A percentile compares a stretch with the other conserved stretches of the same genome.
Conservation (phyloP, 2,329 filamentous ascomycete species). For the Arthrobotrys sphaeroides region DNA sequence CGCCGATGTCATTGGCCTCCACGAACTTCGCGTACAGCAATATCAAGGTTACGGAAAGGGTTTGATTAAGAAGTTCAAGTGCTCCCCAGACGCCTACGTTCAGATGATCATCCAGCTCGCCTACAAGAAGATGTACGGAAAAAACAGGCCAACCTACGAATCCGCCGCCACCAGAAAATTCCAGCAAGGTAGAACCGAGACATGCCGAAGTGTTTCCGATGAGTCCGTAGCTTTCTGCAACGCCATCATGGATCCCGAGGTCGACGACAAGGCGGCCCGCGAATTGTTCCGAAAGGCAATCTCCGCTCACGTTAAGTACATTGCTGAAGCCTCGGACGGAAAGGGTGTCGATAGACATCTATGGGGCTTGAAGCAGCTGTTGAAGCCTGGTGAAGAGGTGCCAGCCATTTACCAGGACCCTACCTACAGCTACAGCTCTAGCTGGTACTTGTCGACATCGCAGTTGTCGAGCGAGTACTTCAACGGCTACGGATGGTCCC, state of each 20-base stretch:
- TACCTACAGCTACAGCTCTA: slow-evolving; percentile 81
- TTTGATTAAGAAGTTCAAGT: slow-evolving; percentile 99
- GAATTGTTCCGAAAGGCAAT: slow-evolving; percentile 84
- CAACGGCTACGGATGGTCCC: slow-evolving; percentile 98
- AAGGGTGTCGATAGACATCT: slow-evolving; percentile 95
- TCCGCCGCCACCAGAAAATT: slow-evolving; percentile 93
- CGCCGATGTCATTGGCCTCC: slow-evolving; percentile 79
- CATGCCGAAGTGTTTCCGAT: slow-evolving; percentile 89
- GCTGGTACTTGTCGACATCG: slow-evolving; percentile 87
- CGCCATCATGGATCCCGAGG: slow-evolving; percentile 77
- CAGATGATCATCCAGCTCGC: slow-evolving; percentile 99
- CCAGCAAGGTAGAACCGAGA: slow-evolving; percentile 95
- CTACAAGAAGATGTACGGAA: slow-evolving; percentile 99
- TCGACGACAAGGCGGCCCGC: slow-evolving; percentile 72
- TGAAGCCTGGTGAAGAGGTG: slow-evolving; percentile 80
- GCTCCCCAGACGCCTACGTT: slow-evolving; percentile 95
- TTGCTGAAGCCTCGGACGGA: slow-evolving; percentile 85
- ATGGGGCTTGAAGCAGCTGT: slow-evolving; percentile 93
- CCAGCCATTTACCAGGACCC: slow-evolving; percentile 88
- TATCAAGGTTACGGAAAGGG: slow-evolving; percentile 99
- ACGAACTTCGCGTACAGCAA: slow-evolving; percentile 91
- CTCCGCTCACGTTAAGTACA: slow-evolving; percentile 86
- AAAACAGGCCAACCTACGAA: slow-evolving; percentile 97
- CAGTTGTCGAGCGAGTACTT: slow-evolving; percentile 97
- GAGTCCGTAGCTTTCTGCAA: slow-evolving; percentile 90